A percentile compares a stretch with the other conserved stretches of the same genome.
Evolutionary conservation across 805 yeast genomes (phyloP).

Genomic region (Candida arabinofermentans): DNA sequence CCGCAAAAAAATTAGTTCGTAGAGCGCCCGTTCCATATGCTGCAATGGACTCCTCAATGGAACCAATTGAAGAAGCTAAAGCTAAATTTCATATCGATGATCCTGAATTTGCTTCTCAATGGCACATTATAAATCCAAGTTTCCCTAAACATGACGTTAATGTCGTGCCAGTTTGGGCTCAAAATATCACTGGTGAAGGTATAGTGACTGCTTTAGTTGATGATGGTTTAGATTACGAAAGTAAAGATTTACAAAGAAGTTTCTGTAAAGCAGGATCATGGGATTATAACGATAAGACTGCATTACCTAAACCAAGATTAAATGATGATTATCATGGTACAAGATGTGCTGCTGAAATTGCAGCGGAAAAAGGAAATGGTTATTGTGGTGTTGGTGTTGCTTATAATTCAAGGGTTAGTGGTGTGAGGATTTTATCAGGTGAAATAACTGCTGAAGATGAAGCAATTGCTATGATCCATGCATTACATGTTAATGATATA

Average conservation of each 20-base stretch:
- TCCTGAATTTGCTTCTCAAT: slow-evolving; percentile 78
- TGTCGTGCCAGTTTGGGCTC: slow-evolving; percentile 79
- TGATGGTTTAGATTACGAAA: slow-evolving; percentile 87
- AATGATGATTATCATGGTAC: slow-evolving; percentile 92
- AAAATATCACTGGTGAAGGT: slow-evolving; percentile 76
- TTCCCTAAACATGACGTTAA: slow-evolving; percentile 84
- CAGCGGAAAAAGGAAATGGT: slow-evolving; percentile 75
- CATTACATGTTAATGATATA: slow-evolving; percentile 80
- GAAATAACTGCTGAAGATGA: slow-evolving; percentile 81
- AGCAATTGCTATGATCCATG: slow-evolving; percentile 82
- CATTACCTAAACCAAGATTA: slow-evolving; percentile 76
- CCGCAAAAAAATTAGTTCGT: slow-evolving; percentile 48
- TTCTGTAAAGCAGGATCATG: slow-evolving; percentile 81
- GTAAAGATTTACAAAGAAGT: slow-evolving; percentile 65
- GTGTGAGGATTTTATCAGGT: slow-evolving; percentile 84
- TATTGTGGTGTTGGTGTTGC: slow-evolving; percentile 98
- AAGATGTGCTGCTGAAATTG: slow-evolving; percentile 96
- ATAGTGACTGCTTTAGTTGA: slow-evolving; percentile 86
- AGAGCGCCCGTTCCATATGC: slow-evolving; percentile 51
- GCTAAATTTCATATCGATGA: slow-evolving; percentile 63
- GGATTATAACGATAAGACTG: slow-evolving; percentile 80
- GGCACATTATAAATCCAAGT: slow-evolving; percentile 82
- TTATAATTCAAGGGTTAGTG: slow-evolving; percentile 78
- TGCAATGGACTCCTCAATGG: slow-evolving; percentile 50
- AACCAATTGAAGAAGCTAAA: slow-evolving; percentile 42